Conservation (phyloP, 1,139 yeast species). For the Saccharomyces uvarum region DNA sequence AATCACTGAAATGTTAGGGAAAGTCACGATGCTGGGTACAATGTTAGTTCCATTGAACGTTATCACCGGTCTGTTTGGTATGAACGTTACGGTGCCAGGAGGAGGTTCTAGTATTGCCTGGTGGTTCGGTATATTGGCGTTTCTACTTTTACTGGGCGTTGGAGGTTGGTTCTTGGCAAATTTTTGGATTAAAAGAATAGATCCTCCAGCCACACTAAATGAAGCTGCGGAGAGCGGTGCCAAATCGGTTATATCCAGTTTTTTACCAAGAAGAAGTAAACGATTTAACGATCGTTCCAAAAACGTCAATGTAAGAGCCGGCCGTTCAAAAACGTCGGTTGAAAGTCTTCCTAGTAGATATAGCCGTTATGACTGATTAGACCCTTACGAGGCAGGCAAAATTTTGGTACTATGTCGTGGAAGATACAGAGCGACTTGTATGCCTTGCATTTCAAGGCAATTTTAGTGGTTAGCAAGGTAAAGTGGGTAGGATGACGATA, state of each 20-base stretch:
- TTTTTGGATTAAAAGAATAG: slow-evolving; percentile 35
- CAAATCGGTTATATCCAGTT: slow-evolving; percentile 32
- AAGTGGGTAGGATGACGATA: no score
- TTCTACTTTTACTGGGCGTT: slow-evolving; percentile 37
- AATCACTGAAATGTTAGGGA: slow-evolving; percentile 79
- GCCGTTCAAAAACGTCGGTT: slow-evolving; percentile 21
- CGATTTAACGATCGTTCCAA: slow-evolving; percentile 10
- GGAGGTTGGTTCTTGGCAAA: slow-evolving; percentile 34
- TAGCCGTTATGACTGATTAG: slow-evolving; percentile 21
- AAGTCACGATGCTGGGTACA: slow-evolving; percentile 86
- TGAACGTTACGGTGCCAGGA: slow-evolving; percentile 91
- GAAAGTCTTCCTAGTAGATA: slow-evolving; percentile 25
- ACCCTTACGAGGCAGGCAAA: no score
- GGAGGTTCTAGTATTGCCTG: slow-evolving; percentile 41
- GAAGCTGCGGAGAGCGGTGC: slow-evolving; percentile 31
- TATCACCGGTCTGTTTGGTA: slow-evolving; percentile 89
- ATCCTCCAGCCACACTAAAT: slow-evolving; percentile 29
- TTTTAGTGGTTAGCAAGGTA: no score
- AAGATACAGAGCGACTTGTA: no score
- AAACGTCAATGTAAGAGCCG: slow-evolving; percentile 11
- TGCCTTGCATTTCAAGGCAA: no score
- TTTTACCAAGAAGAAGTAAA: slow-evolving; percentile 19
- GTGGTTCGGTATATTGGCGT: slow-evolving; percentile 62
- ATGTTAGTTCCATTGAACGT: slow-evolving; percentile 82
- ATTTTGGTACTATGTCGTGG: no score